Evolutionary conservation across 306 rosid genomes (phyloP).

Genomic region (Rubus idaeus): DNA sequence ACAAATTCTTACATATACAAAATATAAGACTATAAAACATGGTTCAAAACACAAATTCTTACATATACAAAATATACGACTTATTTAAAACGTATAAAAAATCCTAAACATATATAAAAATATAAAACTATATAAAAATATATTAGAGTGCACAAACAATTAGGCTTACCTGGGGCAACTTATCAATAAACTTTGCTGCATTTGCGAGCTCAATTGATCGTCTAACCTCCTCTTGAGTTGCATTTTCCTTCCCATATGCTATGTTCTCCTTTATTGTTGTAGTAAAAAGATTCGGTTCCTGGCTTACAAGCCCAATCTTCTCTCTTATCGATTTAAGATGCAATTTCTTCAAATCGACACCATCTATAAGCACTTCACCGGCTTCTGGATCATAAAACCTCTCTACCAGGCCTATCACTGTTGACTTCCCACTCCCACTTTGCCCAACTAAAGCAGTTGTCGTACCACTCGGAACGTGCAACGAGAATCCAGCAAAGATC

Average conservation of each 20-base stretch:
- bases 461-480: conserved; percentile 60
- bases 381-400: conserved; percentile 87
- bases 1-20: neutral
- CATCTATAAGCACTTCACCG: conserved; percentile 80
- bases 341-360: conserved; percentile 57
- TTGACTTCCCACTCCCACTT: conserved; percentile 95
- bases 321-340: conserved; percentile 73
- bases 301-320: conserved; percentile 83
- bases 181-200: conserved; percentile 82
- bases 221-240: conserved; percentile 65
- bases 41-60: too few relatives aligned
- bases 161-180: conserved; percentile 53
- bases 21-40: neutral
- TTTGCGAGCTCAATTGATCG: conserved; percentile 69
- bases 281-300: conserved; percentile 74
- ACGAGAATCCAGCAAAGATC: conserved; percentile 75
- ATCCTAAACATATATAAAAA: too few relatives aligned
- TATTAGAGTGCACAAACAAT: neutral
- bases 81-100: too few relatives aligned
- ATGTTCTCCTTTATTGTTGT: conserved; percentile 71
- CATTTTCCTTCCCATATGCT: conserved; percentile 76
- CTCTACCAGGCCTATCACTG: conserved; percentile 69
- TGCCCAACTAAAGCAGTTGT: conserved; percentile 86
- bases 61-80: too few relatives aligned
- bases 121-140: too few relatives aligned